Base-by-base conservation (phyloP, 2,329 filamentous ascomycete species). In the Trichoderma pleuroti region DNA sequence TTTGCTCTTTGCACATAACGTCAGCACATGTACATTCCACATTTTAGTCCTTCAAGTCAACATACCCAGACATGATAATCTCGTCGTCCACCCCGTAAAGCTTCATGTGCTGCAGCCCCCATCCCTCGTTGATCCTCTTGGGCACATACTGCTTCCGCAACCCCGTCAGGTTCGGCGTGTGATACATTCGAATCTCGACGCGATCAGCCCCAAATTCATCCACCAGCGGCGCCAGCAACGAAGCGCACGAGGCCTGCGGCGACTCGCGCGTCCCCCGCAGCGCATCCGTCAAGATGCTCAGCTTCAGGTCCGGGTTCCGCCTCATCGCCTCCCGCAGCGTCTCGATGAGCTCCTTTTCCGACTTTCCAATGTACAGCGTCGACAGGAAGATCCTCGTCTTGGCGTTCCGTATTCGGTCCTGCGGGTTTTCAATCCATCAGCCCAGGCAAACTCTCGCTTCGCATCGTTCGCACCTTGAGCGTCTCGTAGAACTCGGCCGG, bases 51-150 rank as follows among this genome's bases (percentile, higher is more conserved):
- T 16, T 5, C 4, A 14, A 26, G 6, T 24, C 64, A 68, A 70
- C 84, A 73, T 86, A 93, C 88, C 94, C 94, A 9, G 94, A 97
- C 76, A 99, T 88, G 74, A 99, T 95, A 71, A 99, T 92, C 80
- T 97, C 94, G 77, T 99, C 94, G 76, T 99, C 96, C 26, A 97
- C 84, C 0, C 96, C 96, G 76, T 99, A 99, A 0, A 99, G 85
- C 85, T 99, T 99, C 95, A 99, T 99, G 78, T 99, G 96, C 79
- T 99, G 96, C 72, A 99, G 82, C 1, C 96, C 96, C 96, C 96
- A 99, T 21, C 96, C 96, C 82, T 99, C 96, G 75, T 99, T 99
- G 79, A 99, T 95, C 24, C 96, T 87, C 78, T 89, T 93, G 0
- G 96, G 96, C 2, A 98, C 88, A 74, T 92, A 85, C 76, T 90